Evolutionary conservation across 352 stramenopile species (phyloP).

Genomic region (Globisporangium lucens): DNA sequence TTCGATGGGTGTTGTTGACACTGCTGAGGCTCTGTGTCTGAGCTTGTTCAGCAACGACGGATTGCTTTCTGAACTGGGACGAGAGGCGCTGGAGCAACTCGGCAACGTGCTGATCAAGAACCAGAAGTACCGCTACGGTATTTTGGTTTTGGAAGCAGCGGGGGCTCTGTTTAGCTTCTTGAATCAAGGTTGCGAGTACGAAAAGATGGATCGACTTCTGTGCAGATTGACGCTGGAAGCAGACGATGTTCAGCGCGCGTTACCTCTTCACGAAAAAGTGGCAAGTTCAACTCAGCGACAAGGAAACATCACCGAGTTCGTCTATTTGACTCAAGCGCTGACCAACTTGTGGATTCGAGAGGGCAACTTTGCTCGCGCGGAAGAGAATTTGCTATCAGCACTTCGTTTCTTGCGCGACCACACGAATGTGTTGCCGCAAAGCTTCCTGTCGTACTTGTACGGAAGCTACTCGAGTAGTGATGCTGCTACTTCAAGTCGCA

Average conservation of each 20-base stretch:
- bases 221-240: constrained; percentile 72
- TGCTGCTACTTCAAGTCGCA: constrained; percentile 44
- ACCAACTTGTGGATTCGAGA: constrained; percentile 79
- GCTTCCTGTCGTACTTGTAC: constrained; percentile 49
- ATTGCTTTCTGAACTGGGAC: constrained; percentile 63
- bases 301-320: constrained; percentile 82
- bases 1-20: constrained; percentile 12
- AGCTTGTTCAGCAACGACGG: constrained; percentile 81
- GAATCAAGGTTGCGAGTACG: constrained; percentile 69
- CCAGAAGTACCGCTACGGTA: constrained; percentile 84
- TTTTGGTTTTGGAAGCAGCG: constrained; percentile 77
- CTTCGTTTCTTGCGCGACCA: constrained; percentile 73
- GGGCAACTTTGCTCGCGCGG: constrained; percentile 68
- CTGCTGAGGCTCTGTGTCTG: constrained; percentile 20
- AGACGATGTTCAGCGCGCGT: constrained; percentile 69
- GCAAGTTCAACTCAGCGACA: constrained; percentile 59
- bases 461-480: constrained; percentile 58
- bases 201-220: constrained; percentile 71
- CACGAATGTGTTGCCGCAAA: constrained; percentile 60
- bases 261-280: constrained; percentile 81
- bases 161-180: constrained; percentile 55
- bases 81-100: constrained; percentile 64
- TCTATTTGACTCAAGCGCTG: constrained; percentile 81
- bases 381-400: constrained; percentile 58
- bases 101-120: constrained; percentile 83